Evolutionary conservation across 805 yeast species (phyloP).

Genomic region (Pichia insulana): DNA sequence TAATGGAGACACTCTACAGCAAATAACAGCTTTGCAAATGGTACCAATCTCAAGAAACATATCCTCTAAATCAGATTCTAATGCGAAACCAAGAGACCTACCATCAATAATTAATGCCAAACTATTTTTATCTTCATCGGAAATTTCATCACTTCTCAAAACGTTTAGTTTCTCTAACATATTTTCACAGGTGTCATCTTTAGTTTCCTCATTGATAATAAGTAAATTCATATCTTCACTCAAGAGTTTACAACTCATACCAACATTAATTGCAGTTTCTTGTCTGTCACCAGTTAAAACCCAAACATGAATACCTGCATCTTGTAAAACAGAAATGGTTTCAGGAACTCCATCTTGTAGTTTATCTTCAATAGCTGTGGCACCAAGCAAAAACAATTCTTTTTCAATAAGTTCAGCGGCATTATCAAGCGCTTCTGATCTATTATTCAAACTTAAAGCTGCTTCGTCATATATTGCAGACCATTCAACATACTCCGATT

Average conservation of each 20-base stretch:
- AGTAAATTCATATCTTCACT: slow-evolving; percentile 94
- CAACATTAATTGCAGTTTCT: slow-evolving; percentile 97
- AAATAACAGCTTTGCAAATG: slow-evolving; percentile 88
- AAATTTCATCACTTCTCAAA: slow-evolving; percentile 54
- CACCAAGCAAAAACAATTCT: slow-evolving; percentile 76
- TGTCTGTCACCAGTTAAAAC: slow-evolving; percentile 97
- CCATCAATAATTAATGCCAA: slow-evolving; percentile 93
- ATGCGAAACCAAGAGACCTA: slow-evolving; percentile 76
- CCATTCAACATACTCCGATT: slow-evolving; percentile 74
- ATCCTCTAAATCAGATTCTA: slow-evolving; percentile 74
- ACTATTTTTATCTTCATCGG: slow-evolving; percentile 62
- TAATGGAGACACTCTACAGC: slow-evolving; percentile 96
- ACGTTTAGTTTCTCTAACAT: slow-evolving; percentile 69
- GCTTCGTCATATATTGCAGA: slow-evolving; percentile 60
- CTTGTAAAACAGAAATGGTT: slow-evolving; percentile 88
- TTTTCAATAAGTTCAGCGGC: slow-evolving; percentile 86
- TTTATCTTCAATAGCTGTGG: slow-evolving; percentile 97
- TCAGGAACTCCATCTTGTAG: slow-evolving; percentile 98
- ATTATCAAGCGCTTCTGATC: slow-evolving; percentile 70
- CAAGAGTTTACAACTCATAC: slow-evolving; percentile 91
- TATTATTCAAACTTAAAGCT: slow-evolving; percentile 66
- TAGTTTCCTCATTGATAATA: slow-evolving; percentile 78
- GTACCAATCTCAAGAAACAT: slow-evolving; percentile 71
- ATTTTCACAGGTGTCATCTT: slow-evolving; percentile 68
- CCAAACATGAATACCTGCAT: slow-evolving; percentile 97